These are phyloP conservation scores for Hygrocybe punicea DNA, from an alignment of 768 basidiomycete genomes.

Conservation along the genomic window DNA sequence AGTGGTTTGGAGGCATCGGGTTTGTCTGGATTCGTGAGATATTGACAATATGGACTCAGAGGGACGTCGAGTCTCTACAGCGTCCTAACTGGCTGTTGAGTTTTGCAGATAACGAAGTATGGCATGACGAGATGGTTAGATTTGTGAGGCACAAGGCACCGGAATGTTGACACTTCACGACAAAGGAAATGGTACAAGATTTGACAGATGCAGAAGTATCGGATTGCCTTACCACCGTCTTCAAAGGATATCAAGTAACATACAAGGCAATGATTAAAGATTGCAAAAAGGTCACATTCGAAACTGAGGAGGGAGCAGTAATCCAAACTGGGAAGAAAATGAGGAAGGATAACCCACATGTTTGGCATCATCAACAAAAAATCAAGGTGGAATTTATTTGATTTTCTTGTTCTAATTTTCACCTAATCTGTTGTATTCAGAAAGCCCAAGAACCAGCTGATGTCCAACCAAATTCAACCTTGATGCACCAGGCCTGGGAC, in stretches of 20 bases:
- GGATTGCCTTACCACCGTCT: neutral
- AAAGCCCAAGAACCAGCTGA: neutral
- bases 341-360: too few relatives aligned
- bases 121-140: neutral
- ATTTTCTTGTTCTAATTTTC: neutral
- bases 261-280: neutral
- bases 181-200: neutral
- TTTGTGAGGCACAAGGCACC: neutral
- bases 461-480: neutral
- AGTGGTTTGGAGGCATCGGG: too few relatives aligned
- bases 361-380: too few relatives aligned
- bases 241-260: neutral
- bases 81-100: neutral
- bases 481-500: neutral
- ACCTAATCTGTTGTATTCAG: neutral
- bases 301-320: neutral
- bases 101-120: neutral
- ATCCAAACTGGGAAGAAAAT: too few relatives aligned
- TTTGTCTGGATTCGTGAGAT: too few relatives aligned
- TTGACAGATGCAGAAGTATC: neutral
- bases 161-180: neutral
- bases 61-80: too few relatives aligned
- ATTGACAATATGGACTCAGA: too few relatives aligned
- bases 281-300: neutral
- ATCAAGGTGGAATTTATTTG: neutral